Evolutionary conservation across 1,284 basidiomycete species (phyloP).

Genomic region (Moesziomyces parantarcticus): DNA sequence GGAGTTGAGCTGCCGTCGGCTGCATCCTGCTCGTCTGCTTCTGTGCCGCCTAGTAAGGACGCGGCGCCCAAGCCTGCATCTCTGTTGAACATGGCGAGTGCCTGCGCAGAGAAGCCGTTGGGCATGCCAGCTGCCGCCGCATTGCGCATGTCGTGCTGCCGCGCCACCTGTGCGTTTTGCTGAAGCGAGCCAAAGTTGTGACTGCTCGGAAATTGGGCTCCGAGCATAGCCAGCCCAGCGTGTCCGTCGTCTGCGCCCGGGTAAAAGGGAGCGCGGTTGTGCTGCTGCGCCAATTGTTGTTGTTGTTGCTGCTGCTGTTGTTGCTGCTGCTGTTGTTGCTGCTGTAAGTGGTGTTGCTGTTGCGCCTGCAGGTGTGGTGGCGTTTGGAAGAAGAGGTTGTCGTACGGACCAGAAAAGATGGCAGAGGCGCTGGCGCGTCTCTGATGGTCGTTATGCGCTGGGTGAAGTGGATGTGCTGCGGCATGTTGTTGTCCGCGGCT

Average conservation of each 20-base stretch:
- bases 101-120: slow-evolving; percentile 25
- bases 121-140: neutral
- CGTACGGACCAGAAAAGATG: slow-evolving; percentile 15
- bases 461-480: slow-evolving; percentile 3
- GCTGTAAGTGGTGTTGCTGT: slow-evolving; percentile 1
- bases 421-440: slow-evolving; percentile 18
- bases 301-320: slow-evolving; percentile 14
- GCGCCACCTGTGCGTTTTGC: slow-evolving; percentile 11
- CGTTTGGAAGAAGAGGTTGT: slow-evolving; percentile 23
- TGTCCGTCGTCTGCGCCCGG: slow-evolving; percentile 19
- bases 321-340: slow-evolving; percentile 6
- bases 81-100: slow-evolving; percentile 37
- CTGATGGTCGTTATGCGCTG: slow-evolving; percentile 8
- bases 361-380: slow-evolving; percentile 14
- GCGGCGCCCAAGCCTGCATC: slow-evolving; percentile 33
- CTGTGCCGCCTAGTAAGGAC: slow-evolving; percentile 6
- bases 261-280: slow-evolving; percentile 22
- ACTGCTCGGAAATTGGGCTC: slow-evolving; percentile 49
- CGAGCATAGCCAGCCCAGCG: slow-evolving; percentile 36
- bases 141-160: slow-evolving; percentile 8
- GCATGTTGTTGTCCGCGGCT: slow-evolving; percentile 24
- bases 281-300: slow-evolving; percentile 16
- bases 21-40: slow-evolving; percentile 1
- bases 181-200: slow-evolving; percentile 46
- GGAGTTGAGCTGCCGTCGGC: slow-evolving; percentile 18